Conservation (phyloP, 805 yeast genomes). For the Monosporozyma aerobia region DNA sequence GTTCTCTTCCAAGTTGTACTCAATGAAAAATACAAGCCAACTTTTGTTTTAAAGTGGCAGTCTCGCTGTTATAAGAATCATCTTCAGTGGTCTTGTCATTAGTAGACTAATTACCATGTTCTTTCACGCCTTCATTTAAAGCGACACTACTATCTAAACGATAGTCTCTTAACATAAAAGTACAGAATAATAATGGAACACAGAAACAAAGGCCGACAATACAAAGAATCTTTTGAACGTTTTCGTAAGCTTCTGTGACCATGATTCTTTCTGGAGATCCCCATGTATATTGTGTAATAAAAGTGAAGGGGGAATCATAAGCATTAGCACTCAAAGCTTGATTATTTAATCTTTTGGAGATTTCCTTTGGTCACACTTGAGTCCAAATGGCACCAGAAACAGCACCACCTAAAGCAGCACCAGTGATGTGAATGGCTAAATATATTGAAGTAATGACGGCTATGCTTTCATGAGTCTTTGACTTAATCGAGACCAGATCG, state of each 20-base stretch:
- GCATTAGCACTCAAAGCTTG: slow-evolving; percentile 35
- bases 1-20: slow-evolving; percentile 25
- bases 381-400: slow-evolving; percentile 71
- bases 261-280: slow-evolving; percentile 54
- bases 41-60: background rate
- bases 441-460: slow-evolving; percentile 53
- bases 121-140: slow-evolving; percentile 3
- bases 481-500: too few relatives aligned
- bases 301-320: slow-evolving; percentile 47
- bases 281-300: slow-evolving; percentile 43
- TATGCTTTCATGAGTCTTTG: slow-evolving; percentile 49
- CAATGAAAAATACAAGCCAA: slow-evolving; percentile 32
- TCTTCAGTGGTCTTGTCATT: background rate
- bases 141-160: slow-evolving; percentile 26
- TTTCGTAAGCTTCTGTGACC: slow-evolving; percentile 47
- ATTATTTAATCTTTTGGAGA: slow-evolving; percentile 31
- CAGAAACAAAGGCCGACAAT: slow-evolving; percentile 47
- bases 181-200: slow-evolving; percentile 40
- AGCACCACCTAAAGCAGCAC: slow-evolving; percentile 53
- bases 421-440: slow-evolving; percentile 47
- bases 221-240: slow-evolving; percentile 49
- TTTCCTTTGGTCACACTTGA: slow-evolving; percentile 41
- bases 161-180: slow-evolving; percentile 47
- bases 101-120: background rate
- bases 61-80: background rate